Percentiles rank a stretch among this genome's conserved stretches.
These are phyloP conservation scores for Drechslera avenae DNA, from an alignment of 2,329 filamentous ascomycete genomes.

Conservation along the genomic window DNA sequence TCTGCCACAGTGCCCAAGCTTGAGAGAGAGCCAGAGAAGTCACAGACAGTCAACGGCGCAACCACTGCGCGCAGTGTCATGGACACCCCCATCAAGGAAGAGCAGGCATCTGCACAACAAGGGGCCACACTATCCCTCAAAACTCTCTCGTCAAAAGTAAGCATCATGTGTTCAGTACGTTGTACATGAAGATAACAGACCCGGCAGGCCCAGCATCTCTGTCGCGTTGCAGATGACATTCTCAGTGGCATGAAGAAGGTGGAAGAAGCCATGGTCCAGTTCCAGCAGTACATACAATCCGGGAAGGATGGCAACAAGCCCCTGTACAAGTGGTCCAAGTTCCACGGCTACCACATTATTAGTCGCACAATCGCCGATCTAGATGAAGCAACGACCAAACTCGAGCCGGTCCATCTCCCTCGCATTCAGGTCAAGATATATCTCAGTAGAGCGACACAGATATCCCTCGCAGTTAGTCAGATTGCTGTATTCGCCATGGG, in stretches of 20 bases:
- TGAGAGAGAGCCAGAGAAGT: not conserved
- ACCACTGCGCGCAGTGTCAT: not conserved
- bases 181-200: not conserved
- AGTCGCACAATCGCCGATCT: slow-evolving; percentile 9
- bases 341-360: slow-evolving; percentile 12
- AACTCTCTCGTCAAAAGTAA: not conserved
- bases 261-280: slow-evolving; percentile 12
- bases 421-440: not conserved
- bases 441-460: slow-evolving; percentile 9
- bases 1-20: too few relatives aligned
- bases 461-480: slow-evolving; percentile 18
- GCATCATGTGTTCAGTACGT: not conserved
- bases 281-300: slow-evolving; percentile 12
- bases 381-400: not conserved
- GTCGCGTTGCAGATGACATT: slow-evolving; percentile 6
- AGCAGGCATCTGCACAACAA: not conserved
- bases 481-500: slow-evolving; percentile 15
- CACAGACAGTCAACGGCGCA: not conserved
- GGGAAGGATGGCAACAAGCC: slow-evolving; percentile 16
- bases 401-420: slow-evolving; percentile 5
- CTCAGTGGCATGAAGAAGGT: slow-evolving; percentile 15
- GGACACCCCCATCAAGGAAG: not conserved
- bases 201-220: not conserved
- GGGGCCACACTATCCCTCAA: not conserved
- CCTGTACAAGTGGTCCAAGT: slow-evolving; percentile 21